These are phyloP conservation scores for Xylariales sp. DNA, from an alignment of 2,329 filamentous ascomycete genomes.

Conservation along the genomic window DNA sequence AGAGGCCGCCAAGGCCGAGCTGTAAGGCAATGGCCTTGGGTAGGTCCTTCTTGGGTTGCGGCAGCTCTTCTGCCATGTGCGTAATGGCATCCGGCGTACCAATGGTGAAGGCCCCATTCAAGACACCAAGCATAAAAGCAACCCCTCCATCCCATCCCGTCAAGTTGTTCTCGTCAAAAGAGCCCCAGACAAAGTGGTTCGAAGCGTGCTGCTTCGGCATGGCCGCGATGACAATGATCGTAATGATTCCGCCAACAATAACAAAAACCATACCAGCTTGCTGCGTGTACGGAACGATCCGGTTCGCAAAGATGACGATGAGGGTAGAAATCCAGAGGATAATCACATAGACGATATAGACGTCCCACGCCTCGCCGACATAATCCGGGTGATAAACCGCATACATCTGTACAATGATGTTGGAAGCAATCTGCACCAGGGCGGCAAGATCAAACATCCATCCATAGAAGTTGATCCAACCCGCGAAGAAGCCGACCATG, in stretches of 20 bases:
- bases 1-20: slow-evolving; percentile 38
- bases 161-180: slow-evolving; percentile 39
- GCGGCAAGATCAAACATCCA: slow-evolving; percentile 61
- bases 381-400: slow-evolving; percentile 53
- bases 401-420: slow-evolving; percentile 59
- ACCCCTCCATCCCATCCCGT: slow-evolving; percentile 54
- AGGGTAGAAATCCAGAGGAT: slow-evolving; percentile 49
- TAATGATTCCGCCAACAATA: slow-evolving; percentile 44
- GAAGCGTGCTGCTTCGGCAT: slow-evolving; percentile 50
- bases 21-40: slow-evolving; percentile 48
- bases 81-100: slow-evolving; percentile 61
- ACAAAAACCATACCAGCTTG: slow-evolving; percentile 51
- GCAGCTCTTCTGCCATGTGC: slow-evolving; percentile 59
- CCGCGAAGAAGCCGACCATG: slow-evolving; percentile 41
- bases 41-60: slow-evolving; percentile 38
- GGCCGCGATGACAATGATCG: slow-evolving; percentile 45
- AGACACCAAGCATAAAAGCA: slow-evolving; percentile 61
- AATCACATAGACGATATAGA: slow-evolving; percentile 53
- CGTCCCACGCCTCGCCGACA: slow-evolving; percentile 48
- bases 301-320: slow-evolving; percentile 53
- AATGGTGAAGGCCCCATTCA: slow-evolving; percentile 64
- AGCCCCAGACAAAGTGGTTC: slow-evolving; percentile 49
- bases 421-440: slow-evolving; percentile 53
- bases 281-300: slow-evolving; percentile 48
- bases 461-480: slow-evolving; percentile 50